Base-by-base conservation (phyloP, 2,329 filamentous ascomycete genomes). In the Apiospora arundinis region DNA sequence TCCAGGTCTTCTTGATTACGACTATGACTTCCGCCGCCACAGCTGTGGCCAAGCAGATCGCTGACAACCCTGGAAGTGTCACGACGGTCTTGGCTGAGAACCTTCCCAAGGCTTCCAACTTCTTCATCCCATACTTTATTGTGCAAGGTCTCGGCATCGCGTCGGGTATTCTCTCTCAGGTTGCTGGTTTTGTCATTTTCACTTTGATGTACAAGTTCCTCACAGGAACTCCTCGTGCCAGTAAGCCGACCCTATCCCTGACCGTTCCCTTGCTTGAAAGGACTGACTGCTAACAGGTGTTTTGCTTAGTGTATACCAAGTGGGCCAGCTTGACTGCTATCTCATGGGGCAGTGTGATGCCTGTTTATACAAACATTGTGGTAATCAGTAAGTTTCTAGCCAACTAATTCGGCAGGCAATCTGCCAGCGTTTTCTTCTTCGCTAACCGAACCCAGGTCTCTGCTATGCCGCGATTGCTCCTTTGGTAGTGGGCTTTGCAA, bases 121-220 rank as follows among this genome's bases (percentile, higher is more conserved):
- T 98, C 79, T 99, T 98, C 82, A 92, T 98, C 25, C 94, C 92
- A 0, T 99, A 98, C 83, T 97, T 99, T 75, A 90, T 98, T 44
- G 89, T 99, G 2, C 96, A 98, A 81, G 97, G 95, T 45, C 82
- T 98, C 71, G 92, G 92, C 1, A 91, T 95, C 73, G 92, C 94
- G 4, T 88, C 93, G 0, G 89, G 91, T 66, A 89, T 93, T 1
- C 82, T 98, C 6, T 86, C 97, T 2, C 94, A 97, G 76, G 80
- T 87, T 0, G 83, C 85, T 18, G 94, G 94, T 21, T 87, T 98
- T 68, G 82, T 95, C 66, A 82, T 97, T 42, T 93, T 92, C 78
- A 90, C 90, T 68, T 79, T 97, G 7, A 84, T 95, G 66, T 93
- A 95, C 80, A 92, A 90, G 76, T 85, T 93, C 74, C 82, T 96